These are phyloP conservation scores for Parietichytrium sp. DNA, from an alignment of 108 stramenopile species.

Conservation along the genomic window DNA sequence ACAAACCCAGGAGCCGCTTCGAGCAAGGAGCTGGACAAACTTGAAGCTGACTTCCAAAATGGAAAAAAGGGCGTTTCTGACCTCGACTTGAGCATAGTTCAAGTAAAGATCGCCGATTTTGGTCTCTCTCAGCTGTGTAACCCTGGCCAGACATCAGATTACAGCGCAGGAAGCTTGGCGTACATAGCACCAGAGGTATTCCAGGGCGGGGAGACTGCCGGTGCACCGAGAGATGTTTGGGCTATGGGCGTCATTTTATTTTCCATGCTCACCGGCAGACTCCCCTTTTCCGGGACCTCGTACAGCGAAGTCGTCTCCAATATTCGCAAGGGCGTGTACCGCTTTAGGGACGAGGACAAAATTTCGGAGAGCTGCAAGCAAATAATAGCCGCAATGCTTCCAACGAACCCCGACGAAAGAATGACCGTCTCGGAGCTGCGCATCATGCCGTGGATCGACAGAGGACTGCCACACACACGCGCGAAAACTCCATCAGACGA, in stretches of 20 bases:
- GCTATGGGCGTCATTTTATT: constrained; percentile 19
- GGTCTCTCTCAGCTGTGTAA: constrained; percentile 31
- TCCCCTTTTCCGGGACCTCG: constrained; percentile 2
- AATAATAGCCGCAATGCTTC: constrained; percentile 8
- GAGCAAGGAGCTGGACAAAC: background rate
- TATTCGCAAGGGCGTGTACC: background rate
- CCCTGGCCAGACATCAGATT: constrained; percentile 23
- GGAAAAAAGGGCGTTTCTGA: background rate
- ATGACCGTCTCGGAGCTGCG: constrained; percentile 27
- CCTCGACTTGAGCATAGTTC: no score
- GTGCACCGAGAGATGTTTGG: constrained; percentile 17
- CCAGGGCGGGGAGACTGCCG: background rate
- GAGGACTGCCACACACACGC: constrained; percentile 32
- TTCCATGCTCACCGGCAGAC: background rate
- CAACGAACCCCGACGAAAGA: background rate
- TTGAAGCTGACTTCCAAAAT: background rate
- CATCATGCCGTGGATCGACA: constrained; percentile 33
- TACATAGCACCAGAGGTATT: constrained; percentile 35
- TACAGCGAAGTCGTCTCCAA: background rate
- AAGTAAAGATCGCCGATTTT: constrained; percentile 27
- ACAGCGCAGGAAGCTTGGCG: background rate
- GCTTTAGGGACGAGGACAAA: background rate
- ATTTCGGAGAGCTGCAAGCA: background rate
- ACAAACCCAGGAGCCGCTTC: background rate
- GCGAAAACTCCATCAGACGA: background rate